Evolutionary conservation across 179 eudicot species (phyloP), one percentile per base, ranked within the genome.

Genomic region (Amaranthus tricolor): DNA sequence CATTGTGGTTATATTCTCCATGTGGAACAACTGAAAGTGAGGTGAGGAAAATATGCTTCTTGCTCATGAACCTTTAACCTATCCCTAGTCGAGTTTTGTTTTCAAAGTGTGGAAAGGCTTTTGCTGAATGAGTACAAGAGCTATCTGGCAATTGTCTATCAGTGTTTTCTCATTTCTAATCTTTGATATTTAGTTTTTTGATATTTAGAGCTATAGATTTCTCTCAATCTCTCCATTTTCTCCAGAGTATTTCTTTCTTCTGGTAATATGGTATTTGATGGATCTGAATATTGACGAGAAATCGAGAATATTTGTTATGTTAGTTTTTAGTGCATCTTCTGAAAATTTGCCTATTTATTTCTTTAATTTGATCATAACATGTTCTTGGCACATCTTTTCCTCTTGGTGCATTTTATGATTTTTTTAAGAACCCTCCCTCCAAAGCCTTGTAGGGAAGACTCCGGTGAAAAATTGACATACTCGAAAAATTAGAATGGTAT

Each of bases 21-120:
- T 31, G n/a, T 52, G 13, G 47, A 51, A 40, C 9, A 48, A 53
- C 16, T 49, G 40, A 11, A 68, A 68, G 57, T 21, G 9, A 5
- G 14, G 16, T 31, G 10, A 9, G 16, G 13, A 8, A 31, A 43
- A 6, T 53, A 52, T 68, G 59, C 14, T 68, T 21, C 47, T 24
- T 49, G 49, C 48, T 68, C 53, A 11, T 51, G 43, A 55, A 12
- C 53, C 10, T 24, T 66, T 15, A 63, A 43, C 20, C n/a, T 12
- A 40, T 63, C 43, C 6, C 50, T 44, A 51, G 12, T 8, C 48
- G 17, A 17, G 70, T 7, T n/a, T n/a, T n/a, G 19, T 8, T 48
- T 66, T 54, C 52, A n/a, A 71, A 58, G 6, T 58, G 66, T 45
- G 44, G 54, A 58, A 19, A 20, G 45, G 51, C 74, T 58, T 13